A percentile compares a stretch with the other conserved stretches of the same genome.
These are phyloP conservation scores for Solanum commersonii DNA, from an alignment of 257 asterid species.

Conservation along the genomic window DNA sequence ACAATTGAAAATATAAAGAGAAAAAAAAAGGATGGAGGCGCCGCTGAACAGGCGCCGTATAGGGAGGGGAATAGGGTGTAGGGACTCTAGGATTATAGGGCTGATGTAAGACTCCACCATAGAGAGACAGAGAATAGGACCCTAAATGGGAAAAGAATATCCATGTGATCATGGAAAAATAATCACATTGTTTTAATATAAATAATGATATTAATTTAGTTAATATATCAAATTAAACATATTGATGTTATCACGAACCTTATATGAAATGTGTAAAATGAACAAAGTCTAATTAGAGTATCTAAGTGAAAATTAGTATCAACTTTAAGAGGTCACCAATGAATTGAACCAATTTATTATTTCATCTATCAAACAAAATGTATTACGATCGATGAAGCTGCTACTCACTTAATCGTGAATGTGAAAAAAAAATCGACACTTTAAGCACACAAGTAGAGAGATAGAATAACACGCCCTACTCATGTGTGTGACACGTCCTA, in stretches of 20 bases:
- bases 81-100: conserved; percentile 12
- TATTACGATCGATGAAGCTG: too few species aligned
- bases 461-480: conserved; percentile 1
- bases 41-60: conserved; percentile 54
- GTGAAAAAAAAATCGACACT: background rate
- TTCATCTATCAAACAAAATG: too few species aligned
- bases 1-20: background rate
- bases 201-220: too few species aligned
- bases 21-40: conserved; percentile 30
- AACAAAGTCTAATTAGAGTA: rapidly evolving
- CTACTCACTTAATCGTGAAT: background rate
- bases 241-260: background rate
- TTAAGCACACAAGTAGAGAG: background rate
- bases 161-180: background rate
- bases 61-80: conserved; percentile 33
- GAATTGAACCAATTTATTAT: too few species aligned
- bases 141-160: background rate
- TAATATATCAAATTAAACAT: too few species aligned
- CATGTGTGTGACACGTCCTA: conserved; percentile 41
- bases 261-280: too few species aligned
- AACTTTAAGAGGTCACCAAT: too few species aligned
- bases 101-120: background rate
- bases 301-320: too few species aligned
- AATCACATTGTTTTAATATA: too few species aligned
- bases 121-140: background rate